These are phyloP conservation scores for Fusarium agapanthi DNA, from an alignment of 2,329 filamentous ascomycete species.

Conservation along the genomic window DNA sequence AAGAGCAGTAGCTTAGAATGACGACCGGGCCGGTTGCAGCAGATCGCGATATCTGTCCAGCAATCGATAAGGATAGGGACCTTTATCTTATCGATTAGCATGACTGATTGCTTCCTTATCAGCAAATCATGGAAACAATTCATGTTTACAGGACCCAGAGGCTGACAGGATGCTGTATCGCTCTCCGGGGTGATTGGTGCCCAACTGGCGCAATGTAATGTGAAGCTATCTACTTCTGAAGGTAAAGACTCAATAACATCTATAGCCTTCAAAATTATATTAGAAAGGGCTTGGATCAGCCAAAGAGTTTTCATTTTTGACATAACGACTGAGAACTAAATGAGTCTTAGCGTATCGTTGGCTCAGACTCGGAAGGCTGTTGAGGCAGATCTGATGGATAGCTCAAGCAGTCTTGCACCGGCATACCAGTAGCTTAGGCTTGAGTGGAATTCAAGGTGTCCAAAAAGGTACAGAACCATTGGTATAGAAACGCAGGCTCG, in stretches of 20 bases:
- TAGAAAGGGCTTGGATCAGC: background rate
- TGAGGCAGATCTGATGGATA: background rate
- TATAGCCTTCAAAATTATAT: background rate
- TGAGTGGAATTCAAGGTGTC: background rate
- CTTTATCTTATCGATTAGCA: background rate
- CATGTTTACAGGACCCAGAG: background rate
- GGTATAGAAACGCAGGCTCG: background rate
- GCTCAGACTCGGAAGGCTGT: background rate
- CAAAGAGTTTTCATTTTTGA: fast-evolving
- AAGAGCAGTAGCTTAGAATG: background rate
- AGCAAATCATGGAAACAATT: background rate
- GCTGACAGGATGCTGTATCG: background rate
- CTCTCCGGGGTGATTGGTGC: background rate
- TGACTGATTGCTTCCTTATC: background rate
- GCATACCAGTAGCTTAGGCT: too few relatives aligned
- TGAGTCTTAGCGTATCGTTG: background rate
- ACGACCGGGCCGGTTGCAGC: background rate
- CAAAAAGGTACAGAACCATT: background rate
- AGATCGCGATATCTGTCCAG: background rate
- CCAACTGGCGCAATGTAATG: background rate
- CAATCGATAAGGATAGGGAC: background rate
- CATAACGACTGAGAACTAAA: background rate
- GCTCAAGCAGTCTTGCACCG: background rate
- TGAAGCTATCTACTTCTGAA: background rate
- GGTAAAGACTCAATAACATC: background rate